Evolutionary conservation across 2,329 filamentous ascomycete genomes (phyloP).

Genomic region (Huntiella bhutanensis): DNA sequence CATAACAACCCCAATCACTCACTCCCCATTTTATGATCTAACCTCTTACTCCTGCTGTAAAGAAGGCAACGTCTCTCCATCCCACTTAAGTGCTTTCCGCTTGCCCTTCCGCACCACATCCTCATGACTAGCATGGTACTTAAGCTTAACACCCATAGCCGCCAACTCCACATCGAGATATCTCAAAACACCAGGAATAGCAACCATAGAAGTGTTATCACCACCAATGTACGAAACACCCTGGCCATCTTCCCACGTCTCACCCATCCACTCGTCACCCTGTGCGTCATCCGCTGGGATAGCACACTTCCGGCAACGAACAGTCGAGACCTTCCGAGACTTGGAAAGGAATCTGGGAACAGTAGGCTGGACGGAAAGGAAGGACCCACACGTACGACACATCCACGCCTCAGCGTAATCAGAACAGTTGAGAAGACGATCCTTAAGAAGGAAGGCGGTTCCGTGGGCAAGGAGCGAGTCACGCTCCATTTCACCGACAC

Average conservation of each 20-base stretch:
- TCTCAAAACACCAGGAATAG: conserved; percentile 79
- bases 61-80: conserved; percentile 10
- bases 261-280: conserved; percentile 40
- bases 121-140: conserved; percentile 49
- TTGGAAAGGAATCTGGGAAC: conserved; percentile 46
- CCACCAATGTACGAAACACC: conserved; percentile 74
- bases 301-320: conserved; percentile 67
- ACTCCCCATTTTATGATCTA: conserved; percentile 7
- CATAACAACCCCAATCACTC: not conserved
- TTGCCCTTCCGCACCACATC: conserved; percentile 41
- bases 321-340: conserved; percentile 46
- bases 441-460: conserved; percentile 83
- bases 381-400: conserved; percentile 75
- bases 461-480: conserved; percentile 90
- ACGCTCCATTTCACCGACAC: conserved; percentile 98
- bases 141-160: conserved; percentile 90
- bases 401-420: conserved; percentile 84
- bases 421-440: conserved; percentile 90
- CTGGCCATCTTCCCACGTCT: conserved; percentile 84
- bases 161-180: conserved; percentile 89
- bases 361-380: conserved; percentile 70
- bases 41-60: not conserved
- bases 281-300: conserved; percentile 37
- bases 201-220: conserved; percentile 76
- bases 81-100: conserved; percentile 22